phyloP scores from a whole-genome alignment of 148 eudicot genomes.

The Simmondsia chinensis region DNA sequence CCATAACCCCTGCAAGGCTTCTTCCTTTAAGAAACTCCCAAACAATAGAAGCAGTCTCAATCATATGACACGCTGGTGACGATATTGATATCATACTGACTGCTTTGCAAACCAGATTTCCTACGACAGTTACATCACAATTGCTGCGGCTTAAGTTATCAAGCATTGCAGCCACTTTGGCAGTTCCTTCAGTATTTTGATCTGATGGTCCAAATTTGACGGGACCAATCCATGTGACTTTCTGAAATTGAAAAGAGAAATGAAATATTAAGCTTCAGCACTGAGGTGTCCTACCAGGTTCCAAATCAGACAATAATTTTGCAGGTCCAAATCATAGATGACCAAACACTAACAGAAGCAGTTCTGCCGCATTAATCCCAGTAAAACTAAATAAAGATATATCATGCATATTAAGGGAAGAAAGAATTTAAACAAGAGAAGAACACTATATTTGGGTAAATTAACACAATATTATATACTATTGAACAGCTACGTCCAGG shows the following conservation, averaged over 20 bases:
- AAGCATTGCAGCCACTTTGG: constrained; percentile 42
- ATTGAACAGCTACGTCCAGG: no score
- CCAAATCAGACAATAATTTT: no score
- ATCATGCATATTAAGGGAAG: no score
- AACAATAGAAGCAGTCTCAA: constrained; percentile 51
- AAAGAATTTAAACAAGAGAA: no score
- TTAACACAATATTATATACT: no score
- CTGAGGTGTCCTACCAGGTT: not conserved
- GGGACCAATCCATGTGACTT: constrained; percentile 76
- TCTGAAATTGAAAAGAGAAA: constrained; percentile 33
- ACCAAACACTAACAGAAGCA: no score
- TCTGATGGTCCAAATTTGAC: constrained; percentile 30
- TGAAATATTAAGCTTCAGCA: not conserved
- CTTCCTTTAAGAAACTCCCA: constrained; percentile 81
- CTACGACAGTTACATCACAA: constrained; percentile 50
- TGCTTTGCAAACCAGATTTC: constrained; percentile 42
- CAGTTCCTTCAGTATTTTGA: constrained; percentile 26
- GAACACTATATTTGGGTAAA: no score
- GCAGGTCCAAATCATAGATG: no score
- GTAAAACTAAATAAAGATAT: no score
- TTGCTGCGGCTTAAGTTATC: constrained; percentile 31
- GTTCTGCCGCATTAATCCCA: no score
- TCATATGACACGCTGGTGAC: constrained; percentile 19
- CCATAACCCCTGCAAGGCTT: constrained; percentile 80
- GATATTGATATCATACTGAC: constrained; percentile 19